phyloP scores from a whole-genome alignment of 768 basidiomycete species.

The Russula sp. region DNA sequence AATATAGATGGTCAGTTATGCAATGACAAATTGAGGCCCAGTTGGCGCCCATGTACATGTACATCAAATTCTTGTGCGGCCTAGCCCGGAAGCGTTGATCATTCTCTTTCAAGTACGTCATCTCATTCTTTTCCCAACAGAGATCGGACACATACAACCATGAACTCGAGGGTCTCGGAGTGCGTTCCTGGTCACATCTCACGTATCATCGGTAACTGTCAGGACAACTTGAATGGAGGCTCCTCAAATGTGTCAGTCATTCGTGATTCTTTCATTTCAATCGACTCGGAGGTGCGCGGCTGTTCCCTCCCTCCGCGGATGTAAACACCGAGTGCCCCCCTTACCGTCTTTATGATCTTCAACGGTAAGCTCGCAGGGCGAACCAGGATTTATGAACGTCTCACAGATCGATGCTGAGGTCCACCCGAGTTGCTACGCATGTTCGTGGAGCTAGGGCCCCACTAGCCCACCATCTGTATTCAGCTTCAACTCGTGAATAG shows the following conservation, averaged over 20 bases:
- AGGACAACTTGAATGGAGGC: conserved; percentile 39
- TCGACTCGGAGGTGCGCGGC: conserved; percentile 41
- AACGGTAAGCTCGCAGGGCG: conserved; percentile 55
- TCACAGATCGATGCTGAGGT: conserved; percentile 56
- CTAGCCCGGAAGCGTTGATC: not conserved
- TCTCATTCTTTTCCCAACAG: not conserved
- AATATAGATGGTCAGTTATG: not conserved
- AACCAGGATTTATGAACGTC: conserved; percentile 45
- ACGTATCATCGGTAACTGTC: not conserved
- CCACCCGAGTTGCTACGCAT: conserved; percentile 47
- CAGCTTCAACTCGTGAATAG: conserved; percentile 63
- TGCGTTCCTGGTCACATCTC: not conserved
- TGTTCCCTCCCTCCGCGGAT: not conserved
- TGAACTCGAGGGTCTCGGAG: conserved; percentile 23
- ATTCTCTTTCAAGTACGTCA: not conserved
- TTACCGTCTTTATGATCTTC: not conserved
- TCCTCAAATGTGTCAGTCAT: conserved; percentile 64
- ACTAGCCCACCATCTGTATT: conserved; percentile 52
- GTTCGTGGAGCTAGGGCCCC: conserved; percentile 47
- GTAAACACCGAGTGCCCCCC: no score
- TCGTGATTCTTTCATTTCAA: conserved; percentile 51
- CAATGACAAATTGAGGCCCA: not conserved
- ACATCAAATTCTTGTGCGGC: no score
- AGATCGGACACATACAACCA: conserved; percentile 10
- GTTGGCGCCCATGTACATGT: no score